Evolutionary conservation across 23 red algal species (phyloP), one percentile per base, ranked within the genome.

Genomic region (Agarophyton chilense): DNA sequence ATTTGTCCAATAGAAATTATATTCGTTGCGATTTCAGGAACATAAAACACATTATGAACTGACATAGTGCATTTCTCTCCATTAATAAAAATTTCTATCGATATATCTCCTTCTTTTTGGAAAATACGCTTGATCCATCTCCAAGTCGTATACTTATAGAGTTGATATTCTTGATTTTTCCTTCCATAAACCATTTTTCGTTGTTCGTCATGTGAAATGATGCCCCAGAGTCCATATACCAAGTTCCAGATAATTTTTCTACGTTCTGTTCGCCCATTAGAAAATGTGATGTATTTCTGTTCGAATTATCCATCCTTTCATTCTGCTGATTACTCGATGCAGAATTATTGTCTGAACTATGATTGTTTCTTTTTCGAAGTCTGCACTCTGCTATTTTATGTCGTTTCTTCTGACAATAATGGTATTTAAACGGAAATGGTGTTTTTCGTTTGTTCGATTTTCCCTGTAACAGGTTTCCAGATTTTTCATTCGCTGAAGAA

Each of bases 211-310:
- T 84, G 25, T 66, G 58, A 44, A 60, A 66, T 22, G 50, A 60
- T 46, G 80, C 58, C 42, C 58, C 80, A 17, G 31, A 84, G 58
- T 84, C 32, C 2, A 84, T 44, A 25, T 60, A 63, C 54, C 80
- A 66, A 6, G 31, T 18, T 39, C 31, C 62, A 16, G 31, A 67
- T 36, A 67, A 5, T 40, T 39, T 40, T 40, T 38, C 10, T 67
- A 10, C 4, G 5, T 67, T 18, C 28, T 32, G 2, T 12, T 38
- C 62, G 2, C 14, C 62, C 62, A 67, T 67, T 67, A 67, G 35
- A 67, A 67, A 36, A 26, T 67, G n/a, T n/a, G n/a, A n/a, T n/a
- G n/a, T n/a, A n/a, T n/a, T n/a, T n/a, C n/a, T n/a, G n/a, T n/a
- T n/a, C n/a, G n/a, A n/a, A n/a, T n/a, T n/a, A n/a, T n/a, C n/a